Base-by-base conservation (phyloP, 2,329 filamentous ascomycete genomes). In the Knoxdaviesia proteae region DNA sequence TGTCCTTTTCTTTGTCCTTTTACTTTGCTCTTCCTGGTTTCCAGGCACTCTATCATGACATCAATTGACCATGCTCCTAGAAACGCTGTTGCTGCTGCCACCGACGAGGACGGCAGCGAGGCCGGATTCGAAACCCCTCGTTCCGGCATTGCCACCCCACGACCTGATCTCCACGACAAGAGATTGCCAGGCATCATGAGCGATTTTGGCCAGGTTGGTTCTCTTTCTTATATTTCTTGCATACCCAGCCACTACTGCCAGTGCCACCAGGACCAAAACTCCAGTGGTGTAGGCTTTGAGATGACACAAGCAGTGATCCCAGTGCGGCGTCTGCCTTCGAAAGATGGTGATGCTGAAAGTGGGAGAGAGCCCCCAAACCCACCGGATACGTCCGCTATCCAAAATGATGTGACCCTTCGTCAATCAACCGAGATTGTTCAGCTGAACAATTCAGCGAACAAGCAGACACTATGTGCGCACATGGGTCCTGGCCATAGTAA, bases 131-230 rank as follows among this genome's bases (percentile, higher is more conserved):
- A 84, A 53, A 87, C 83, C 43, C 90, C 86, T 53, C 81, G 86
- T 55, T 92, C 87, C 52, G 86, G 87, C 55, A 75, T 93, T 59
- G 82, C 84, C 51, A 98, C 90, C 48, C 90, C 90, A 51, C 82
- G 87, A 56, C 90, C 90, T 51, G 88, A 96, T 63, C 79, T 81
- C 49, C 79, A 82, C 56, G 90, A 98, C 67, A 94, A 94, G 66
- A 81, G 90, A 63, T 70, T 93, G 58, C 90, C 90, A 52, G 84
- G 86, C 59, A 93, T 96, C 67, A 80, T 90, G 72, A 92, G 80
- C 69, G 94, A 90, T 71, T 94, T 96, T 73, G 81, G 80, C 68
- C 90, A 98, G 88, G 90, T 98, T 93, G 79, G 90, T 94, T 73
- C 74, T 70, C 75, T 73, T 68, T 75, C 77, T 77, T 71, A 72